Percentiles rank a stretch among this genome's conserved stretches.
Conservation (phyloP, 352 stramenopile species). For the Globisporangium parvum region DNA sequence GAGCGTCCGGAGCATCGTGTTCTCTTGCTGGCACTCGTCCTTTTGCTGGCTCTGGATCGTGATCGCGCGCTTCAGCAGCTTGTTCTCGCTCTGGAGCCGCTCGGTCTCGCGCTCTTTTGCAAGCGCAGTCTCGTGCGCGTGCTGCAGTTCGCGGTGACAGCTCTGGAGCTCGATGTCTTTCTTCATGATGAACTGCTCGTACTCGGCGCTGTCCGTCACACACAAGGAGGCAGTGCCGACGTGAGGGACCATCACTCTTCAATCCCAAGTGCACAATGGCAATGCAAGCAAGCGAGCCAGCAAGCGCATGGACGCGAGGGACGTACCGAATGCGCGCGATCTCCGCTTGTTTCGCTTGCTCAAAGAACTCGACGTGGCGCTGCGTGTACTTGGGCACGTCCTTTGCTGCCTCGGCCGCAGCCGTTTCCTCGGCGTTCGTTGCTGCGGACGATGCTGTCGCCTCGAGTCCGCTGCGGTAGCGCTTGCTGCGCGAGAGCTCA, state of each 20-base stretch:
- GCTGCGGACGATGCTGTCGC: conserved; percentile 2
- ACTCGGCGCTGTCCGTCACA: conserved; percentile 34
- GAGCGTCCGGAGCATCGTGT: conserved; percentile 64
- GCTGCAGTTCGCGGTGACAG: conserved; percentile 43
- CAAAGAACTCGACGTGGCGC: conserved; percentile 84
- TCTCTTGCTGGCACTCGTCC: conserved; percentile 71
- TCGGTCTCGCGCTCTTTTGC: conserved; percentile 49
- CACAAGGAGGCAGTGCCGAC: neutral
- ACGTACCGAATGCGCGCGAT: conserved; percentile 59
- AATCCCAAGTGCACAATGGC: neutral
- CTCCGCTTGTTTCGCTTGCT: conserved; percentile 79
- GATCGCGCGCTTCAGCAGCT: conserved; percentile 78
- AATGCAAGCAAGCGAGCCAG: neutral
- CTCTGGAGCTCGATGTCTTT: conserved; percentile 73
- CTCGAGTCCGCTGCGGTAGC: conserved; percentile 28
- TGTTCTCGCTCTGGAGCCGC: conserved; percentile 76
- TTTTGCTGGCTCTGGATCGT: conserved; percentile 87
- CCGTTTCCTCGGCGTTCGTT: conserved; percentile 16
- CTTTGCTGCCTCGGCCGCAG: conserved; percentile 24
- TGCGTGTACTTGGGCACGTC: conserved; percentile 83
- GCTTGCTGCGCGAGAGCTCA: conserved; percentile 57
- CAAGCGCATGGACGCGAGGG: neutral
- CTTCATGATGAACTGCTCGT: conserved; percentile 79
- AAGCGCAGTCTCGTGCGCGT: conserved; percentile 30
- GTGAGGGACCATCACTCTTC: neutral